phyloP scores from a whole-genome alignment of 2,329 filamentous ascomycete species.

The Aspergillus quadricinctus region DNA sequence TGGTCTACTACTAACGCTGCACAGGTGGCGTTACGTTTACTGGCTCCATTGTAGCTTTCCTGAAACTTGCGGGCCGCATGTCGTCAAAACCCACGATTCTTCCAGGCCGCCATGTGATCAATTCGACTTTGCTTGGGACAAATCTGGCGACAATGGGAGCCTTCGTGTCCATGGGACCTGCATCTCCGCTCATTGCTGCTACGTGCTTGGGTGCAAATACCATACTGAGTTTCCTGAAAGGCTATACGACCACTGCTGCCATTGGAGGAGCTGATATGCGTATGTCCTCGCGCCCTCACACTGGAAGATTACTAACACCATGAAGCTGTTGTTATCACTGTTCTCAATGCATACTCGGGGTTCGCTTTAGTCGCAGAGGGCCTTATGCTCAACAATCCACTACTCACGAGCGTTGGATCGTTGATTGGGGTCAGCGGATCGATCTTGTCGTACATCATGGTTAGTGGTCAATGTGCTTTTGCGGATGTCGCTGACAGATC shows the following conservation, averaged over 20 bases:
- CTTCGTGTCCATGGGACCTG: slow-evolving; percentile 77
- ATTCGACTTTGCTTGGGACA: slow-evolving; percentile 66
- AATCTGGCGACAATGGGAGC: slow-evolving; percentile 81
- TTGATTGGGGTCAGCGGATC: slow-evolving; percentile 85
- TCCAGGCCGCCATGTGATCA: slow-evolving; percentile 71
- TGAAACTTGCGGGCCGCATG: slow-evolving; percentile 81
- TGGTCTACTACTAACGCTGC: slow-evolving; percentile 1
- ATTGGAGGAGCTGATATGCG: slow-evolving; percentile 95
- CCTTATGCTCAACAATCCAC: slow-evolving; percentile 83
- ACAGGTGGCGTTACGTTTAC: slow-evolving; percentile 76
- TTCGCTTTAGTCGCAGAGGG: slow-evolving; percentile 88
- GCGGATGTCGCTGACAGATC: slow-evolving; percentile 1
- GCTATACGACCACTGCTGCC: slow-evolving; percentile 79
- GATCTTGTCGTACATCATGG: slow-evolving; percentile 78
- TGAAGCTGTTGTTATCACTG: slow-evolving; percentile 76
- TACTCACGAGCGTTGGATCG: slow-evolving; percentile 79
- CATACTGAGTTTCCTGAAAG: slow-evolving; percentile 74
- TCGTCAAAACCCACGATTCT: slow-evolving; percentile 70
- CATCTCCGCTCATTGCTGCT: slow-evolving; percentile 72
- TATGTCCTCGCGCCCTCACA: slow-evolving; percentile 19
- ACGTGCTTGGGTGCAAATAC: slow-evolving; percentile 73
- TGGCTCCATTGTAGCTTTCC: slow-evolving; percentile 81
- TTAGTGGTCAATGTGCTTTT: slow-evolving; percentile 4
- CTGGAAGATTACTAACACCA: slow-evolving; percentile 17
- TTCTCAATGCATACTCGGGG: slow-evolving; percentile 84